Percentiles rank a stretch among this genome's conserved stretches.
These are phyloP conservation scores for Biscogniauxia marginata DNA, from an alignment of 2,329 filamentous ascomycete species.

Conservation along the genomic window DNA sequence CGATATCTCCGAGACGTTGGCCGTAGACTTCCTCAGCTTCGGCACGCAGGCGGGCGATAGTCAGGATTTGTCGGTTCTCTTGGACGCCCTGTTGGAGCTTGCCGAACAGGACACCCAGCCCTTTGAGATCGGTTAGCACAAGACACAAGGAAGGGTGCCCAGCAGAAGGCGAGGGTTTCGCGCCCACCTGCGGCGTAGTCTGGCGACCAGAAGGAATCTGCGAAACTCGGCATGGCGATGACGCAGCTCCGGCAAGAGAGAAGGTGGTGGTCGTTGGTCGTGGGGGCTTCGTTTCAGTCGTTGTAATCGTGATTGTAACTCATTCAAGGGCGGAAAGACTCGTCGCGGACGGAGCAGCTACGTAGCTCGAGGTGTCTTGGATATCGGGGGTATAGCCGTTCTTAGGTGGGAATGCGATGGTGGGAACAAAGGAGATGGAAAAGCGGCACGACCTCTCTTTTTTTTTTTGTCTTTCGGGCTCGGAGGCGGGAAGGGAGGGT, in stretches of 20 bases:
- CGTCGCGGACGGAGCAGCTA: not conserved
- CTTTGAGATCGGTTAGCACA: constrained; percentile 37
- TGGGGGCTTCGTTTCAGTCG: not conserved
- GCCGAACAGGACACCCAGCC: constrained; percentile 88
- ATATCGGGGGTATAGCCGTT: not conserved
- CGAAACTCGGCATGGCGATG: constrained; percentile 77
- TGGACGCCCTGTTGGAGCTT: constrained; percentile 96
- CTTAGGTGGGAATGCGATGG: not conserved
- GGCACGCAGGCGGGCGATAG: constrained; percentile 87
- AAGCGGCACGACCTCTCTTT: not conserved
- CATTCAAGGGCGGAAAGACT: not conserved
- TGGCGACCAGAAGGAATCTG: constrained; percentile 95
- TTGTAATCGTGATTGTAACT: not conserved
- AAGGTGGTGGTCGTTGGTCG: too few relatives aligned
- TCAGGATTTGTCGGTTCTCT: constrained; percentile 92
- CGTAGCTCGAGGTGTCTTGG: not conserved
- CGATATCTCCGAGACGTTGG: constrained; percentile 76
- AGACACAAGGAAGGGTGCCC: not conserved
- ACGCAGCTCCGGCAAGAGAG: constrained; percentile 15
- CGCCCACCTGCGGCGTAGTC: constrained; percentile 89
- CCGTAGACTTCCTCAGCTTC: constrained; percentile 93
- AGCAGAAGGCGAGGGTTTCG: constrained; percentile 1
- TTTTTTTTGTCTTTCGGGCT: not conserved
- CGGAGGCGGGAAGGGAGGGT: not conserved
- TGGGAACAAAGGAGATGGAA: not conserved